Conservation (phyloP, 768 basidiomycete genomes). For the Leccinum subgranulosum region DNA sequence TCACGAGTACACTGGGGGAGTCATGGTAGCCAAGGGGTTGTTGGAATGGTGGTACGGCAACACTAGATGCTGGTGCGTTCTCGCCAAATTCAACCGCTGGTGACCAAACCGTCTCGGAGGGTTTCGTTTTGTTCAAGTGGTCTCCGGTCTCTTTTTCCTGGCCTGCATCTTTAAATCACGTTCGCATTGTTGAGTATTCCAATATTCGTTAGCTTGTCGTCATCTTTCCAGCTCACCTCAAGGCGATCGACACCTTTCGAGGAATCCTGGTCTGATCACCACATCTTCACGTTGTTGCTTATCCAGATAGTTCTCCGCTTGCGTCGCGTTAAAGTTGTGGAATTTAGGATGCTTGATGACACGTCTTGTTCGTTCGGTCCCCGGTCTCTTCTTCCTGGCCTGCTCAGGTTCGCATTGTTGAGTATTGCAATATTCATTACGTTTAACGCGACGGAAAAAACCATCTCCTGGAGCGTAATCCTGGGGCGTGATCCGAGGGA, state of each 20-base stretch:
- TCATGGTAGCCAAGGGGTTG: constrained; percentile 41
- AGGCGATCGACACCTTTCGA: constrained; percentile 92
- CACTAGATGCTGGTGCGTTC: constrained; percentile 25
- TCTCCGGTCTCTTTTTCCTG: constrained; percentile 83
- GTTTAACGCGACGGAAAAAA: constrained; percentile 55
- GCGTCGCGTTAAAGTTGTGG: constrained; percentile 86
- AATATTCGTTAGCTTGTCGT: constrained; percentile 59
- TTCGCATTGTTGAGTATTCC: constrained; percentile 56
- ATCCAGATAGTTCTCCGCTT: constrained; percentile 87
- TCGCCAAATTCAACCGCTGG: constrained; percentile 31
- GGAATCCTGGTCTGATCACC: constrained; percentile 80
- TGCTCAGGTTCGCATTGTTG: no score
- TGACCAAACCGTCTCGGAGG: constrained; percentile 51
- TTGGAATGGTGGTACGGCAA: constrained; percentile 26
- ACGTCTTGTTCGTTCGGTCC: constrained; percentile 67
- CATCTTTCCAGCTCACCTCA: constrained; percentile 99
- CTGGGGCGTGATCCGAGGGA: constrained; percentile 48
- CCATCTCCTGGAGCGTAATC: constrained; percentile 65
- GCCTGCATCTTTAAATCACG: constrained; percentile 70
- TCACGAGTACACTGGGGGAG: constrained; percentile 36
- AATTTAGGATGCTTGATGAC: constrained; percentile 98
- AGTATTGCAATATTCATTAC: constrained; percentile 49
- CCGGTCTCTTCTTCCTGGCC: no score
- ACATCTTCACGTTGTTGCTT: constrained; percentile 96
- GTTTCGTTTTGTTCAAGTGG: constrained; percentile 74